These are phyloP conservation scores for Neofusicoccum sp. DNA, from an alignment of 2,329 filamentous ascomycete genomes.

Conservation along the genomic window DNA sequence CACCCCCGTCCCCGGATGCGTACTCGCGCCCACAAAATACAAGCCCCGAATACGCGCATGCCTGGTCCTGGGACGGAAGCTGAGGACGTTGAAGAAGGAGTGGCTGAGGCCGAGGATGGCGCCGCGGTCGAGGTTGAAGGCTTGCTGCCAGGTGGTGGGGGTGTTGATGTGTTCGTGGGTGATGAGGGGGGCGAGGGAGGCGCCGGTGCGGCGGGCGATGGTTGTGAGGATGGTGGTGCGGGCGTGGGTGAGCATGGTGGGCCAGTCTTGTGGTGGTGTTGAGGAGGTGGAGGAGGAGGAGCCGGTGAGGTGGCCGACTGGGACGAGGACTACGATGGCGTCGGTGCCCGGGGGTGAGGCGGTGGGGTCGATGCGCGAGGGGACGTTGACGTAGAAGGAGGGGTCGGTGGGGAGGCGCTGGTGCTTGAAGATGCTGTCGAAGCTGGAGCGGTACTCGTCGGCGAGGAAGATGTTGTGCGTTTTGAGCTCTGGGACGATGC, in stretches of 20 bases:
- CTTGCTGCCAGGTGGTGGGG: constrained; percentile 64
- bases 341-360: constrained; percentile 69
- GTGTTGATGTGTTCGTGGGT: constrained; percentile 67
- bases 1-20: constrained; percentile 75
- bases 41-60: constrained; percentile 54
- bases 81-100: constrained; percentile 72
- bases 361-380: constrained; percentile 66
- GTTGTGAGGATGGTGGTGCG: constrained; percentile 64
- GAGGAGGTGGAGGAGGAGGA: constrained; percentile 44
- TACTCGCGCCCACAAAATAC: constrained; percentile 76
- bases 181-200: constrained; percentile 54
- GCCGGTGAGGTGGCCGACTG: constrained; percentile 65
- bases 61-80: constrained; percentile 64
- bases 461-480: constrained; percentile 80
- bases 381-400: constrained; percentile 78
- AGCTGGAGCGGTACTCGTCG: constrained; percentile 71
- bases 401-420: constrained; percentile 69
- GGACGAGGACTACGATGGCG: constrained; percentile 69
- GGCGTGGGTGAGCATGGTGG: constrained; percentile 60
- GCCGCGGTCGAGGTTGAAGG: constrained; percentile 75
- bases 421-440: constrained; percentile 73
- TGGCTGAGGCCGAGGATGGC: constrained; percentile 73
- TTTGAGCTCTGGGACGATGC: constrained; percentile 62
- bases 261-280: constrained; percentile 62
- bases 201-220: constrained; percentile 63